Conservation (phyloP, 2,329 filamentous ascomycete species). For the Septoria linicola region DNA sequence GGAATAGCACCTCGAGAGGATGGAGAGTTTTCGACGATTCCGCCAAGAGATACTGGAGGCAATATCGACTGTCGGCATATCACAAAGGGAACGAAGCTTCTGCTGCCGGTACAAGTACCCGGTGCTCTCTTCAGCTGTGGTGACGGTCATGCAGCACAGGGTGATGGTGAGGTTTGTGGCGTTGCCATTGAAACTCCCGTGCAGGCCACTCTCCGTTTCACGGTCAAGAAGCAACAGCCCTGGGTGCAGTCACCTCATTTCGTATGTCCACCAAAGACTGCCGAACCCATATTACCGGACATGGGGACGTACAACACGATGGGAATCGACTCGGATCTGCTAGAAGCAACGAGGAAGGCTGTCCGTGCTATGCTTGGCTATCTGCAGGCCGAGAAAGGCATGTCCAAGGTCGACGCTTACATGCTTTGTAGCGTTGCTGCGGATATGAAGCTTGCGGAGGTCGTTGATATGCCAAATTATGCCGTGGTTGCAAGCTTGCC, state of each 20-base stretch:
- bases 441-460: constrained; percentile 22
- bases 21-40: constrained; percentile 22
- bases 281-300: constrained; percentile 18
- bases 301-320: constrained; percentile 23
- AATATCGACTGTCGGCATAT: constrained; percentile 28
- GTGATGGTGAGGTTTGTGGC: constrained; percentile 27
- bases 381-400: constrained; percentile 14
- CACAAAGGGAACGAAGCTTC: constrained; percentile 20
- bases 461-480: constrained; percentile 28
- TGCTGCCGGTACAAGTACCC: constrained; percentile 18
- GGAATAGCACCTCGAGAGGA: constrained; percentile 21
- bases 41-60: constrained; percentile 23
- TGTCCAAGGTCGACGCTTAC: constrained; percentile 23
- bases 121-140: constrained; percentile 27
- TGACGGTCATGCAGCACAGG: constrained; percentile 27
- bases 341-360: constrained; percentile 24
- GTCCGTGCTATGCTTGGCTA: constrained; percentile 26
- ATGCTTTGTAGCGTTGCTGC: constrained; percentile 27
- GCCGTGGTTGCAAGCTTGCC: constrained; percentile 23
- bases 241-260: constrained; percentile 23
- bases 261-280: constrained; percentile 14
- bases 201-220: constrained; percentile 21
- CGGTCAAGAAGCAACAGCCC: constrained; percentile 17
- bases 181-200: constrained; percentile 24
- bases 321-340: constrained; percentile 21